Conservation (phyloP, 768 basidiomycete species). For the Tulasnella sp. region DNA sequence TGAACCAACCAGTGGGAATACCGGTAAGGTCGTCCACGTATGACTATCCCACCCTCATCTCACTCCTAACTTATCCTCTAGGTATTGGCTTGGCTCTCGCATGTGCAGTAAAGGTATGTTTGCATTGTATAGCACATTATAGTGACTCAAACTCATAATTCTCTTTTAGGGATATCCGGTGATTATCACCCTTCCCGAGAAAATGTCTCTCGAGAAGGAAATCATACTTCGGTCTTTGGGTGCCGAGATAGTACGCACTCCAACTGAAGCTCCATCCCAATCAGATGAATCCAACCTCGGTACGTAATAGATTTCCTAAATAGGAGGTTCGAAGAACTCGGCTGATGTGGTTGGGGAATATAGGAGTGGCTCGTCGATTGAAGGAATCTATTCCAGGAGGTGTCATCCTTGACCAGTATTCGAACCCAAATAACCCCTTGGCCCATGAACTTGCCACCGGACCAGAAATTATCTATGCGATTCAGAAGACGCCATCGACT, state of each 20-base stretch:
- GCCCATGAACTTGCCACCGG: constrained; percentile 88
- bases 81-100: constrained; percentile 90
- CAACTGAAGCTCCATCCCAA: constrained; percentile 79
- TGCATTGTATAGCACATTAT: constrained; percentile 19
- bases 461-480: constrained; percentile 77
- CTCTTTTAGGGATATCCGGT: constrained; percentile 80
- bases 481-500: constrained; percentile 52
- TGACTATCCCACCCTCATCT: neutral
- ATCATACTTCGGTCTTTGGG: constrained; percentile 82
- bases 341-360: constrained; percentile 18
- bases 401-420: constrained; percentile 84
- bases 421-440: constrained; percentile 59
- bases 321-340: constrained; percentile 47
- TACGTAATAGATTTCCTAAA: constrained; percentile 31
- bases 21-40: constrained; percentile 41
- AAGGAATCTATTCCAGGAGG: constrained; percentile 66
- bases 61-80: constrained; percentile 21
- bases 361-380: constrained; percentile 73
- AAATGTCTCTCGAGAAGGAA: constrained; percentile 97
- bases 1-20: constrained; percentile 91
- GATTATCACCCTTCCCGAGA: constrained; percentile 82
- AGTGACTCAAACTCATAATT: constrained; percentile 28
- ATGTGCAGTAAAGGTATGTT: constrained; percentile 78
- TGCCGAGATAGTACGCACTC: constrained; percentile 89
- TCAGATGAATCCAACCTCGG: constrained; percentile 87